Evolutionary conservation across 2,329 filamentous ascomycete species (phyloP).

Genomic region (Herpotrichia juniperi): DNA sequence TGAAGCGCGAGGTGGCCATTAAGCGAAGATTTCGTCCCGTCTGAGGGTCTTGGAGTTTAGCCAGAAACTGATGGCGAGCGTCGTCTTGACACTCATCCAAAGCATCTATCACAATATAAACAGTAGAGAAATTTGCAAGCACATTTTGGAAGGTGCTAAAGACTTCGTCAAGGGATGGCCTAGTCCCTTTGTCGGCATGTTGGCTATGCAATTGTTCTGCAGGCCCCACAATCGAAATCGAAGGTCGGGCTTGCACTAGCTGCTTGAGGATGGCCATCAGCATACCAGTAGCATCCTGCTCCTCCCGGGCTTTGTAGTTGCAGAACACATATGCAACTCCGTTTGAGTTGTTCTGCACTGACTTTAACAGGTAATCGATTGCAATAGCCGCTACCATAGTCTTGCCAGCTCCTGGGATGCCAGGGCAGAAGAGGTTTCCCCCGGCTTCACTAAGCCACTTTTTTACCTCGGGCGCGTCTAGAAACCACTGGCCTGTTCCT

Average conservation of each 20-base stretch:
- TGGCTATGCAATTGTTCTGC: slow-evolving; percentile 27
- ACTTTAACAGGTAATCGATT: no score
- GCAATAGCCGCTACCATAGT: no score
- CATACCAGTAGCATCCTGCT: slow-evolving; percentile 23
- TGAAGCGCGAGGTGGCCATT: slow-evolving; percentile 16
- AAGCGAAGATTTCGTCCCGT: slow-evolving; percentile 9
- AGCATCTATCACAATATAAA: slow-evolving; percentile 34
- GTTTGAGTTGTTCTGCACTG: no score
- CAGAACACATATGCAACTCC: slow-evolving; percentile 39
- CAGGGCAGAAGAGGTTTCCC: slow-evolving; percentile 12
- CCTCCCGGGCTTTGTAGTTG: no score
- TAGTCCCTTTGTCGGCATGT: slow-evolving; percentile 20
- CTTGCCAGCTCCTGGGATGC: no score
- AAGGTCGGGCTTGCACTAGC: slow-evolving; percentile 24
- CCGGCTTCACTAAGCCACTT: slow-evolving; percentile 11
- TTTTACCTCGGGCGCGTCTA: slow-evolving; percentile 11
- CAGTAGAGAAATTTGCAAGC: slow-evolving; percentile 16
- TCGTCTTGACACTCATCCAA: slow-evolving; percentile 41
- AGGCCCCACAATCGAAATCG: slow-evolving; percentile 12
- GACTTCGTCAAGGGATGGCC: slow-evolving; percentile 26
- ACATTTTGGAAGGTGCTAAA: slow-evolving; percentile 20
- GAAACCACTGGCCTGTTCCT: no score
- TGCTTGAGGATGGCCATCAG: slow-evolving; percentile 39
- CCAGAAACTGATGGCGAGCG: slow-evolving; percentile 8
- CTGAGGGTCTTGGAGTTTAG: slow-evolving; percentile 10